These are phyloP conservation scores for Vitis vinifera DNA, from an alignment of 164 flowering plant genomes.

Conservation along the genomic window DNA sequence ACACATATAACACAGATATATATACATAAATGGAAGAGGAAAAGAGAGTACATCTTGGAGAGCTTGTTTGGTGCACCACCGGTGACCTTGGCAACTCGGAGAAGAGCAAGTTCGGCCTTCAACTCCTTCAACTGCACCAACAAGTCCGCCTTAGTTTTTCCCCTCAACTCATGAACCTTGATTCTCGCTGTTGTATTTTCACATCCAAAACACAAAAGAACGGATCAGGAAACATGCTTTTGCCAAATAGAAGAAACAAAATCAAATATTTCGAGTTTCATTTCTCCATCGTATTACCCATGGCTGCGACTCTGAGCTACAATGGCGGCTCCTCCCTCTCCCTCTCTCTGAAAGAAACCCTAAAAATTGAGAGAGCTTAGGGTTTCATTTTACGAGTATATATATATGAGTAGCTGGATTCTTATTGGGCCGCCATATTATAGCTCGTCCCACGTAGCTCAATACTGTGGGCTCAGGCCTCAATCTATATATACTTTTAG, in stretches of 20 bases:
- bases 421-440: no score
- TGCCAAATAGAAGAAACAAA: no score
- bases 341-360: neutral
- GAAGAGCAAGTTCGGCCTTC: conserved; percentile 71
- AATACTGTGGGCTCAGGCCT: no score
- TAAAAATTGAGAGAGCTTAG: neutral
- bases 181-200: conserved; percentile 48
- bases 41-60: conserved; percentile 55
- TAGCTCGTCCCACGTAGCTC: no score
- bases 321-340: neutral
- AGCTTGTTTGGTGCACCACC: conserved; percentile 85
- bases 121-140: conserved; percentile 63
- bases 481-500: no score
- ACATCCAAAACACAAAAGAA: neutral
- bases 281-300: neutral
- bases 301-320: conserved; percentile 5
- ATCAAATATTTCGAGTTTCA: no score
- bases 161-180: conserved; percentile 72
- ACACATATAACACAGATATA: neutral
- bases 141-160: conserved; percentile 54
- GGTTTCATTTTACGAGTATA: neutral
- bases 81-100: conserved; percentile 80
- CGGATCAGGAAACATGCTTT: neutral
- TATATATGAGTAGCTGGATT: neutral
- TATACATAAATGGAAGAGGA: neutral